Conservation (phyloP, 192 early-diverging fungal species). For the Coemansia sp. region DNA sequence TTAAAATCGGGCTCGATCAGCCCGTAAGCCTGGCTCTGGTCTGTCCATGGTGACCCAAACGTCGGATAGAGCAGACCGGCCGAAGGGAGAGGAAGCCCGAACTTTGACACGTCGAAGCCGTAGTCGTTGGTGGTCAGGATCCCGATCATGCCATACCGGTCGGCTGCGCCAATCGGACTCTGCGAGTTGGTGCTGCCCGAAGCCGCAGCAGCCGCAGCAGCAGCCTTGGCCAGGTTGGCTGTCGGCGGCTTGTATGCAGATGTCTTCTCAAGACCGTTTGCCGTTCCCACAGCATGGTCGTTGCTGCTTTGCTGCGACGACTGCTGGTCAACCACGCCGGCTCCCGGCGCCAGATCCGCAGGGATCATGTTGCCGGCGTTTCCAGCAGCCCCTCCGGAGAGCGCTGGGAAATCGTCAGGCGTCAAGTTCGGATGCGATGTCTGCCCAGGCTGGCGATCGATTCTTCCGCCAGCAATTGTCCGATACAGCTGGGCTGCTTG, state of each 20-base stretch:
- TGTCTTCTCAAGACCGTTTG: slow-evolving; percentile 34
- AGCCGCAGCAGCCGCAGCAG: slow-evolving; percentile 13
- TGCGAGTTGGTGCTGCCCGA: slow-evolving; percentile 14
- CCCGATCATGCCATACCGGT: slow-evolving; percentile 84
- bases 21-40: slow-evolving; percentile 63
- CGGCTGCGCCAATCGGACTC: slow-evolving; percentile 26
- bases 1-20: slow-evolving; percentile 81
- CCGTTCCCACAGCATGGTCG: slow-evolving; percentile 11
- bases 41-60: slow-evolving; percentile 88
- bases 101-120: slow-evolving; percentile 86
- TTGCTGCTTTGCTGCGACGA: slow-evolving; percentile 8
- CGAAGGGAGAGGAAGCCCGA: slow-evolving; percentile 76
- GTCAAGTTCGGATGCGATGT: slow-evolving; percentile 25
- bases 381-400: slow-evolving; percentile 18
- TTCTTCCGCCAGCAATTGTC: slow-evolving; percentile 29
- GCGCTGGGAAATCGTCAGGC: slow-evolving; percentile 43
- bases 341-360: slow-evolving; percentile 18
- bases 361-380: not conserved
- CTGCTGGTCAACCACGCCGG: slow-evolving; percentile 18
- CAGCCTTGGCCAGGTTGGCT: slow-evolving; percentile 25
- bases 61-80: slow-evolving; percentile 80
- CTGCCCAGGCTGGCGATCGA: slow-evolving; percentile 19
- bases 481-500: slow-evolving; percentile 38
- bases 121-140: slow-evolving; percentile 83
- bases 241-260: slow-evolving; percentile 37